phyloP scores from a whole-genome alignment of 176 grass and related monocot genomes.

The Stipa capillata region DNA sequence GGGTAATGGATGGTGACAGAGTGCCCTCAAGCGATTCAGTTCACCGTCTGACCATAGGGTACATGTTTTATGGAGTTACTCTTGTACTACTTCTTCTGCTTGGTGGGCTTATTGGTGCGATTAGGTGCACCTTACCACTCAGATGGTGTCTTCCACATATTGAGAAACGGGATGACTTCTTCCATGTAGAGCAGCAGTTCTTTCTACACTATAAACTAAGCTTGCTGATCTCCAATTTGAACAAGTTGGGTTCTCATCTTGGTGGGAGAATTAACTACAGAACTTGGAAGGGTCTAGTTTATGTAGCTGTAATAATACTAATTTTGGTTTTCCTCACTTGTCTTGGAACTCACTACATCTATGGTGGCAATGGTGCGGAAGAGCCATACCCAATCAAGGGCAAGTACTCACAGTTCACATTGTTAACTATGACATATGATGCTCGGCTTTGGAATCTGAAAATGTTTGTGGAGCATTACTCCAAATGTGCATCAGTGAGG shows the following conservation, averaged over 20 bases:
- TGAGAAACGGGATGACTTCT: constrained; percentile 45
- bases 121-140: constrained; percentile 52
- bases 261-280: constrained; percentile 46
- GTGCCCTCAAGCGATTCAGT: constrained; percentile 46
- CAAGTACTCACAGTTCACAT: constrained; percentile 74
- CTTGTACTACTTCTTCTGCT: constrained; percentile 44
- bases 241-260: constrained; percentile 43
- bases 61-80: constrained; percentile 45
- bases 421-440: constrained; percentile 93
- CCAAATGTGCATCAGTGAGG: constrained; percentile 72
- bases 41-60: constrained; percentile 39
- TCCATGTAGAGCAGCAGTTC: constrained; percentile 11
- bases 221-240: constrained; percentile 29
- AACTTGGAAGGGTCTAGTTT: constrained; percentile 37
- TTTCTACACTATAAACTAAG: constrained; percentile 38
- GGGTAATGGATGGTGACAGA: constrained; percentile 84
- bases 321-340: constrained; percentile 43
- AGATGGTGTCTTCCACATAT: constrained; percentile 41
- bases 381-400: constrained; percentile 65
- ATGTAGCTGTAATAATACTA: constrained; percentile 22
- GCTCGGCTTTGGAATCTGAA: constrained; percentile 83
- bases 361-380: constrained; percentile 57
- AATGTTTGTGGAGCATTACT: constrained; percentile 88
- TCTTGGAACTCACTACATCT: constrained; percentile 66
- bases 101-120: constrained; percentile 49